A percentile compares a stretch with the other conserved stretches of the same genome.
Evolutionary conservation across 495 filamentous ascomycete genomes (phyloP).

Genomic region (Trichocladium antarcticum): DNA sequence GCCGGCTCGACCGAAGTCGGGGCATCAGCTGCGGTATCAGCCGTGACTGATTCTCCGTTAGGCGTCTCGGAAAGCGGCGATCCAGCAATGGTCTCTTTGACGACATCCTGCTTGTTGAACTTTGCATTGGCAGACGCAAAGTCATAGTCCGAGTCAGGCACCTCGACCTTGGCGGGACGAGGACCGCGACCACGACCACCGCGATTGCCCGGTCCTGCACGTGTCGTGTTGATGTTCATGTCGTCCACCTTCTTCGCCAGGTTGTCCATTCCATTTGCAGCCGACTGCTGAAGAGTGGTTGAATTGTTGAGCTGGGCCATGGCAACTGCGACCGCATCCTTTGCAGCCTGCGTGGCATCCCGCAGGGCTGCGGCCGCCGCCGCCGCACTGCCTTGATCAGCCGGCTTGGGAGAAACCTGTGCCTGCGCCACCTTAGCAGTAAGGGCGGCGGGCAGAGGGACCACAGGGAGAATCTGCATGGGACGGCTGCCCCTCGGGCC

Average conservation of each 20-base stretch:
- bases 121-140: constrained; percentile 89
- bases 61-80: constrained; percentile 52
- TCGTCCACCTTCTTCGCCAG: constrained; percentile 77
- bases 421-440: constrained; percentile 35
- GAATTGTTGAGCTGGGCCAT: constrained; percentile 62
- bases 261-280: constrained; percentile 54
- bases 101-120: constrained; percentile 94
- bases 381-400: constrained; percentile 25
- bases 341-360: constrained; percentile 73
- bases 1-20: constrained; percentile 31
- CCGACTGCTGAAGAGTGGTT: constrained; percentile 38
- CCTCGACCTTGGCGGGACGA: constrained; percentile 60
- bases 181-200: constrained; percentile 45
- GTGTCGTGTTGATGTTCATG: constrained; percentile 57
- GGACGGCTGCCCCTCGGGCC: constrained; percentile 49
- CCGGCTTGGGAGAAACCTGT: constrained; percentile 26
- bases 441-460: constrained; percentile 63
- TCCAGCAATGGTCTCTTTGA: constrained; percentile 81
- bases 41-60: constrained; percentile 24
- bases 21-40: constrained; percentile 28
- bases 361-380: constrained; percentile 32
- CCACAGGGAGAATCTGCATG: constrained; percentile 36
- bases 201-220: constrained; percentile 31
- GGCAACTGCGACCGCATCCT: constrained; percentile 74
- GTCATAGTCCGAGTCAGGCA: constrained; percentile 84